Conservation (phyloP, 352 stramenopile species). For the Peronospora farinosa region DNA sequence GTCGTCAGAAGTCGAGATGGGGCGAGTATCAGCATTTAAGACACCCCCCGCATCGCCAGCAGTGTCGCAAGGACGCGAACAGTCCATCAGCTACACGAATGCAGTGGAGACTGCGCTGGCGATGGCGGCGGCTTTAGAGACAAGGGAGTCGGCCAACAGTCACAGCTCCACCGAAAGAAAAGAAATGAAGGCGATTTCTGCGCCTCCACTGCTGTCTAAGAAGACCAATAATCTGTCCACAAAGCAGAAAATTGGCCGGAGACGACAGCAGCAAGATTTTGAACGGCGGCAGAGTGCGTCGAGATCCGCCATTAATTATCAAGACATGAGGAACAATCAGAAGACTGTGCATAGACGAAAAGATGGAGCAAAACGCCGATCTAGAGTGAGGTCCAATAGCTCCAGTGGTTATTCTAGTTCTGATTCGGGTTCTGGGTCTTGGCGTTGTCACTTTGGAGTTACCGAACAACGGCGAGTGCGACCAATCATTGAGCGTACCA, state of each 20-base stretch:
- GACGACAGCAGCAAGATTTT: background rate
- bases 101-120: conserved; percentile 28
- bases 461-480: background rate
- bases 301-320: conserved; percentile 1
- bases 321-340: background rate
- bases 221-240: conserved; percentile 11
- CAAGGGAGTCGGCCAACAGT: background rate
- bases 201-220: conserved; percentile 11
- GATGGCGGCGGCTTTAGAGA: conserved; percentile 23
- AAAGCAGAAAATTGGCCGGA: conserved; percentile 1
- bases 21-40: conserved; percentile 6
- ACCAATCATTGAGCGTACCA: background rate
- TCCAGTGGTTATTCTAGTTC: conserved; percentile 2
- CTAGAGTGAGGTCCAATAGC: conserved; percentile 8
- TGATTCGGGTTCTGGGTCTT: background rate
- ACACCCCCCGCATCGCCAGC: conserved; percentile 4
- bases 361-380: background rate
- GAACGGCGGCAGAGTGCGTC: background rate
- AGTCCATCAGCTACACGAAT: conserved; percentile 20
- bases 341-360: background rate
- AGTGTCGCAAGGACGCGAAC: conserved; percentile 1
- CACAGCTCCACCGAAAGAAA: conserved; percentile 5
- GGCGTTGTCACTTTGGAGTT: background rate
- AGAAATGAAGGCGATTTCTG: conserved; percentile 5
- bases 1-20: conserved; percentile 16